Evolutionary conservation across 2,329 filamentous ascomycete species (phyloP).

Genomic region (Neofusicoccum sp.): DNA sequence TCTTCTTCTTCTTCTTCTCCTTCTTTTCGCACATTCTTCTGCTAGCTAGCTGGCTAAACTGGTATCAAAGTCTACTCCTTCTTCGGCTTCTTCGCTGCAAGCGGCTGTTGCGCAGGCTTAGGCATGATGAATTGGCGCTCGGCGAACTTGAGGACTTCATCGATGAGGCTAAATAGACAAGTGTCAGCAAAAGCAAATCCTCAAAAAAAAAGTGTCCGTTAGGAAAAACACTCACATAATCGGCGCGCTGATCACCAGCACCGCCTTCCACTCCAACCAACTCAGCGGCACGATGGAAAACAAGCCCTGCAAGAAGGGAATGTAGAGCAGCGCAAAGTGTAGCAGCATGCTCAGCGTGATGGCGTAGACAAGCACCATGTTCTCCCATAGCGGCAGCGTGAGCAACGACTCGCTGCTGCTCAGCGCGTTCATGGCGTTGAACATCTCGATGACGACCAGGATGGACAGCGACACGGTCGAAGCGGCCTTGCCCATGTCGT

Average conservation of each 20-base stretch:
- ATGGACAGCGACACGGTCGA: conserved; percentile 90
- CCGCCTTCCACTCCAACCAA: conserved; percentile 88
- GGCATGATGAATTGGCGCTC: conserved; percentile 55
- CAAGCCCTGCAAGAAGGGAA: conserved; percentile 80
- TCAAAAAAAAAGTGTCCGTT: background rate
- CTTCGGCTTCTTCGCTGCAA: conserved; percentile 2
- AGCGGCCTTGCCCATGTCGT: conserved; percentile 83
- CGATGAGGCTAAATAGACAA: conserved; percentile 63
- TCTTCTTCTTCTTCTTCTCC: background rate
- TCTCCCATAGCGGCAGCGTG: conserved; percentile 94
- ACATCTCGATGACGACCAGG: conserved; percentile 97
- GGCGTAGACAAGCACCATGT: conserved; percentile 97
- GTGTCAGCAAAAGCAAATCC: conserved; percentile 25
- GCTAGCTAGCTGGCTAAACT: background rate
- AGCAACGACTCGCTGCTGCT: conserved; percentile 93
- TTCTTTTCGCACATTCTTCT: background rate
- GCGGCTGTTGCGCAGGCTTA: background rate
- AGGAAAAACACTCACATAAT: conserved; percentile 75
- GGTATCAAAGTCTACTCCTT: conserved; percentile 10
- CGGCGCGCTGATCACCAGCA: conserved; percentile 82
- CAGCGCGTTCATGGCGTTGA: conserved; percentile 98
- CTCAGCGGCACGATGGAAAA: conserved; percentile 92
- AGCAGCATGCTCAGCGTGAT: conserved; percentile 90
- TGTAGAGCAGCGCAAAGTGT: conserved; percentile 93
- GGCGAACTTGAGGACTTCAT: conserved; percentile 78